Base-by-base conservation (phyloP, 495 filamentous ascomycete genomes). In the Staphylotrichum tortipilum region DNA sequence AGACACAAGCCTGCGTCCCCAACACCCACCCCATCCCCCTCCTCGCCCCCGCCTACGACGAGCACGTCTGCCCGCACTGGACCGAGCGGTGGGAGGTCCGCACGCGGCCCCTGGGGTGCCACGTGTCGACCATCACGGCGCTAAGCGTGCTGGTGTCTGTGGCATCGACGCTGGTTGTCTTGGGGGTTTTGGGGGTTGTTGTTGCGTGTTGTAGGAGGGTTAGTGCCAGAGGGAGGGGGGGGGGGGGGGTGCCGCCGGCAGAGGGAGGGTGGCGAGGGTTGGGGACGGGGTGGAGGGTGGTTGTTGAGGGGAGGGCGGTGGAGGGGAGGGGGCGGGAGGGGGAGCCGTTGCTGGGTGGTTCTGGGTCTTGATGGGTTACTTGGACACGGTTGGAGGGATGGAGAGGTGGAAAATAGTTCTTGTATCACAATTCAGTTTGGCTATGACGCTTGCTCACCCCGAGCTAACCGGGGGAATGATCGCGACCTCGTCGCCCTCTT, bases 391-490 rank as follows among this genome's bases (percentile, higher is more conserved):
- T n/a, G n/a, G n/a, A n/a, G n/a, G n/a, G n/a, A n/a, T n/a, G n/a
- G n/a, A n/a, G n/a, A n/a, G n/a, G n/a, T n/a, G n/a, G n/a, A n/a
- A n/a, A n/a, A n/a, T n/a, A n/a, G n/a, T n/a, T 28, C 7, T 24
- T 17, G 31, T 46, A 46, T 34, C 38, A n/a, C n/a, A n/a, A n/a
- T n/a, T n/a, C n/a, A 10, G 23, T 28, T 1, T 5, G 8, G n/a
- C 10, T 5, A 7, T 28, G 26, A 28, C 18, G 3, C 0, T 6
- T 8, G 3, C 11, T 71, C 62, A 76, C 29, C 88, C 87, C 31
- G 85, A 86, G 73, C 92, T 97, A 43, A 97, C 92, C n/a, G 92
- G 92, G 26, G 92, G 92, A 53, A 98, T 96, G 38, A 98, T 83
- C 10, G 85, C 94, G 38, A 97, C 88, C 68, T 98, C 92, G 57